phyloP scores from a whole-genome alignment of 2,329 filamentous ascomycete species.

The Furcasterigmium furcatum region DNA sequence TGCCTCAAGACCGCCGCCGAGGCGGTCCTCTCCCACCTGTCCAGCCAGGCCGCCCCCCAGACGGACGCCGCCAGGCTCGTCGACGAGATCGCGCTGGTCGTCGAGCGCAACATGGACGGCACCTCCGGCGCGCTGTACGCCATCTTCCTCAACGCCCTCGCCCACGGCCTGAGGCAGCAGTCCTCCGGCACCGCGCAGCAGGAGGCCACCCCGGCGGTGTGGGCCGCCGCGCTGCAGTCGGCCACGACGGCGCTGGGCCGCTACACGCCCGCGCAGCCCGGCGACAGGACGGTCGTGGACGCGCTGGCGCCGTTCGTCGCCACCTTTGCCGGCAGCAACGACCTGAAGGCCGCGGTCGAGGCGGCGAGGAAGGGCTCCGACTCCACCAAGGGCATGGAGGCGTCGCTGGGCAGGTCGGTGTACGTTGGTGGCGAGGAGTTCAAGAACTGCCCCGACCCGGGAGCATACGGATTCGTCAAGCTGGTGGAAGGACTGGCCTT shows the following conservation, averaged over 20 bases:
- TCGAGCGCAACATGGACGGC: constrained; percentile 71
- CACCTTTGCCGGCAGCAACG: constrained; percentile 48
- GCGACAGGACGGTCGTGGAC: constrained; percentile 72
- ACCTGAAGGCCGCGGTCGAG: constrained; percentile 42
- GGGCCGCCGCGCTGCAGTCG: constrained; percentile 36
- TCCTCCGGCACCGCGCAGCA: constrained; percentile 24
- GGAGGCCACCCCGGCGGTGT: constrained; percentile 33
- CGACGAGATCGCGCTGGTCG: constrained; percentile 30
- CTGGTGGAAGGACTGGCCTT: constrained; percentile 61
- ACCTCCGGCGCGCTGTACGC: constrained; percentile 74
- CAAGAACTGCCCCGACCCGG: constrained; percentile 70
- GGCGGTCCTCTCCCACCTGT: constrained; percentile 57
- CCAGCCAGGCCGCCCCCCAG: constrained; percentile 40
- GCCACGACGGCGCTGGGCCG: constrained; percentile 45
- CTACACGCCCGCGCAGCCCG: constrained; percentile 66
- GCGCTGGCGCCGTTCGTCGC: constrained; percentile 67
- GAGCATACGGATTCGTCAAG: constrained; percentile 56
- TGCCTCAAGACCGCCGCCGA: constrained; percentile 41
- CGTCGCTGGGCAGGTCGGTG: constrained; percentile 68
- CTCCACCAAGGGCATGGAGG: constrained; percentile 70
- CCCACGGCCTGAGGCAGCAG: constrained; percentile 44
- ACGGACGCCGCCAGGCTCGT: constrained; percentile 31
- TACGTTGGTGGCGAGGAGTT: constrained; percentile 69
- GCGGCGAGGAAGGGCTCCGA: constrained; percentile 63
- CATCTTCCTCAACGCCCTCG: constrained; percentile 71